These are phyloP conservation scores for Tulasnella sp. DNA, from an alignment of 768 basidiomycete species.

Conservation along the genomic window DNA sequence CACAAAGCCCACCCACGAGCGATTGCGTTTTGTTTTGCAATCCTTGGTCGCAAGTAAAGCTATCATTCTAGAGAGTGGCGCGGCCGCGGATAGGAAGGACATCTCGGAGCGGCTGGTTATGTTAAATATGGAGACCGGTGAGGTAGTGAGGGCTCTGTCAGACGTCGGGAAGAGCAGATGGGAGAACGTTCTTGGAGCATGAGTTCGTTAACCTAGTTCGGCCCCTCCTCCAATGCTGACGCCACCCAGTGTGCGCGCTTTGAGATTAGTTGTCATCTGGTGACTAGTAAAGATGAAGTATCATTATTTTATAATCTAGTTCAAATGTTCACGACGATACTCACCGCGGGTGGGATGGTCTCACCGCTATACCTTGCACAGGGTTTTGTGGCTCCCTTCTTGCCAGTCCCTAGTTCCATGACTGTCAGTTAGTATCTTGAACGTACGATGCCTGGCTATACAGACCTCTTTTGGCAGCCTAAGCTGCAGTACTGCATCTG, in stretches of 20 bases:
- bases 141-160: conserved; percentile 77
- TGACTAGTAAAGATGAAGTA: not conserved
- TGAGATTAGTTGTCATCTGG: not conserved
- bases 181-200: conserved; percentile 31
- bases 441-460: not conserved
- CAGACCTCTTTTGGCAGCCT: not conserved
- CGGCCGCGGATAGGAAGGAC: conserved; percentile 45
- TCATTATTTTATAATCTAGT: not conserved
- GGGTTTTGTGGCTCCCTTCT: not conserved
- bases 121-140: conserved; percentile 74
- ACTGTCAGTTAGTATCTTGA: not conserved
- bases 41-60: conserved; percentile 72
- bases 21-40: conserved; percentile 63
- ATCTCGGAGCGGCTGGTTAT: conserved; percentile 62
- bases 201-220: not conserved
- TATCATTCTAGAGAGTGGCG: conserved; percentile 59
- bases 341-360: not conserved
- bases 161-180: conserved; percentile 52
- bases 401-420: not conserved
- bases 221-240: too few relatives aligned
- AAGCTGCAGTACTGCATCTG: not conserved
- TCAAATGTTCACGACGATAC: not conserved
- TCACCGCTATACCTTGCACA: not conserved
- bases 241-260: too few relatives aligned
- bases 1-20: conserved; percentile 49